Evolutionary conservation across 2,329 filamentous ascomycete genomes (phyloP).

Genomic region (Remersonia thermophila): DNA sequence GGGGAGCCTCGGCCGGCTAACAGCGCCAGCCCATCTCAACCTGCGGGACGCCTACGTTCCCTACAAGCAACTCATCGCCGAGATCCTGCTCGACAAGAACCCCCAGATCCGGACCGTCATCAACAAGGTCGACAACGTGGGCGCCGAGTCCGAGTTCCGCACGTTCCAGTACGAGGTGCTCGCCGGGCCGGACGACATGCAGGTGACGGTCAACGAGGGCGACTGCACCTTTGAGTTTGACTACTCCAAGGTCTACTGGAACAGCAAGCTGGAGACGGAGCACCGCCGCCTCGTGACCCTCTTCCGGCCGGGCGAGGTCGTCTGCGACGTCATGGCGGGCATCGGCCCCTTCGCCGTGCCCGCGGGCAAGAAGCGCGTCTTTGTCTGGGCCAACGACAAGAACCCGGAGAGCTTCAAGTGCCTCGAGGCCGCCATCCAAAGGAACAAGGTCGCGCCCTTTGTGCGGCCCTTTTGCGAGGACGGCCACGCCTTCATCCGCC

Average conservation of each 20-base stretch:
- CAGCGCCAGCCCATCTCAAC: slow-evolving; percentile 65
- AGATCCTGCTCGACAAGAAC: slow-evolving; percentile 86
- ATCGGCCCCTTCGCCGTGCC: slow-evolving; percentile 92
- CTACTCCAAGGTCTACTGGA: slow-evolving; percentile 97
- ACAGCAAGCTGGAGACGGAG: slow-evolving; percentile 79
- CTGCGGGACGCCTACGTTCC: slow-evolving; percentile 70
- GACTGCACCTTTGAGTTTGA: slow-evolving; percentile 84
- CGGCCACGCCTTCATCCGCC: slow-evolving; percentile 66
- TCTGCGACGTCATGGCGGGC: slow-evolving; percentile 94
- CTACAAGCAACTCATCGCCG: slow-evolving; percentile 75
- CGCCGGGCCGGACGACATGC: slow-evolving; percentile 66
- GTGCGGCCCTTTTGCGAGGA: slow-evolving; percentile 74
- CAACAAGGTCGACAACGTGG: slow-evolving; percentile 87
- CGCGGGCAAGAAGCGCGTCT: slow-evolving; percentile 76
- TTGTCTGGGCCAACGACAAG: slow-evolving; percentile 94
- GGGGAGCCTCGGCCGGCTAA: slow-evolving; percentile 7
- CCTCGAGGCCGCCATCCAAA: slow-evolving; percentile 54
- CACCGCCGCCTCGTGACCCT: slow-evolving; percentile 66
- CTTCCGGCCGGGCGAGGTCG: slow-evolving; percentile 75
- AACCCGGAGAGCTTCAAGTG: slow-evolving; percentile 78
- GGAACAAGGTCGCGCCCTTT: slow-evolving; percentile 66
- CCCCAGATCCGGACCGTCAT: slow-evolving; percentile 73
- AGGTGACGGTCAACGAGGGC: slow-evolving; percentile 72
- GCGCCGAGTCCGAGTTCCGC: slow-evolving; percentile 70
- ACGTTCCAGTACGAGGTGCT: slow-evolving; percentile 91